Evolutionary conservation across 164 flowering plant species (phyloP).

Genomic region (Macadamia integrifolia): DNA sequence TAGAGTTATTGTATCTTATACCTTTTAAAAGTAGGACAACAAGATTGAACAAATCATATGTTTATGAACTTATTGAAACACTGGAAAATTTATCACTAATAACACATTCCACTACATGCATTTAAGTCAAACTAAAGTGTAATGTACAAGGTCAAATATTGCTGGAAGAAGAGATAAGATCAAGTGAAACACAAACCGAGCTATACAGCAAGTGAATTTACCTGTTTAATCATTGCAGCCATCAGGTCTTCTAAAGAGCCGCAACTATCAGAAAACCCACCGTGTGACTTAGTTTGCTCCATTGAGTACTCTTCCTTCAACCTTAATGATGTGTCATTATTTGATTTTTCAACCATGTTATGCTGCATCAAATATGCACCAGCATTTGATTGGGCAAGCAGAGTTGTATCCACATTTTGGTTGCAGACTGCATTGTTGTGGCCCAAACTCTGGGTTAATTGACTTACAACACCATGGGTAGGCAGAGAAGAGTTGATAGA

Average conservation of each 20-base stretch:
- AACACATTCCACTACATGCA: not conserved
- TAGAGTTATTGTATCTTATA: no score
- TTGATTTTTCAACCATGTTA: slow-evolving; percentile 21
- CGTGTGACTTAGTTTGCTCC: slow-evolving; percentile 31
- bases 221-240: slow-evolving; percentile 44
- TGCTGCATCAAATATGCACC: slow-evolving; percentile 25
- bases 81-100: not conserved
- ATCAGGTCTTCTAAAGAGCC: slow-evolving; percentile 59
- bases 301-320: slow-evolving; percentile 27
- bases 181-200: not conserved
- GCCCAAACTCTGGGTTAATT: slow-evolving; percentile 23
- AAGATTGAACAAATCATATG: not conserved
- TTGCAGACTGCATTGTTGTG: slow-evolving; percentile 16
- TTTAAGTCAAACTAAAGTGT: not conserved
- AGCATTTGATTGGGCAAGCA: slow-evolving; percentile 23
- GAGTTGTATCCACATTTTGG: slow-evolving; percentile 22
- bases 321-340: slow-evolving; percentile 22
- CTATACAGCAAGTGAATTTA: slow-evolving; percentile 12
- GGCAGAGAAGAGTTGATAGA: slow-evolving; percentile 25
- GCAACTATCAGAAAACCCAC: slow-evolving; percentile 24
- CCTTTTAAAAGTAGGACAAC: not conserved
- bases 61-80: not conserved
- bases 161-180: not conserved
- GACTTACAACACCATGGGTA: slow-evolving; percentile 17
- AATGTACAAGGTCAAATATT: not conserved